Evolutionary conservation across 768 basidiomycete species (phyloP), one percentile per base, ranked within the genome.

Genomic region (Rossbeevera mucosa): DNA sequence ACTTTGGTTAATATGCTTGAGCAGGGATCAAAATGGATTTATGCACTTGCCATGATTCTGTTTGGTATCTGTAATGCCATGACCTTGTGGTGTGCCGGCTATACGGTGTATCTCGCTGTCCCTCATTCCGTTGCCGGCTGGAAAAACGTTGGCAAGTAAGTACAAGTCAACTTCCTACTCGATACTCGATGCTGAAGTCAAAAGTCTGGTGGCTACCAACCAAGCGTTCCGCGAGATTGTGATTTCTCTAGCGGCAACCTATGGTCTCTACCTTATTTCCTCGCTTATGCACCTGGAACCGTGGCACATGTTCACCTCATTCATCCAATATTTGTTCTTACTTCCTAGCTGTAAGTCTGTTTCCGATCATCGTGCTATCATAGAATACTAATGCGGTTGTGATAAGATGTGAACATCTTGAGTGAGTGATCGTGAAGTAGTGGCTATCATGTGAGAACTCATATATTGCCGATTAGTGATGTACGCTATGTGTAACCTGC

Each of bases 301-400:
- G 0, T 95, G 93, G 92, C 94, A 97, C 77, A 88, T 97, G 82
- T 80, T 97, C 71, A 95, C 94, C 12, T 91, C 85, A 51, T 93
- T 94, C 76, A 63, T 83, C 44, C 89, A 94, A 68, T 98, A 95
- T 71, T 79, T 96, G 78, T 89, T 96, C 77, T 79, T 94, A 59
- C 76, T 93, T 33, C 92, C 92, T 50, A 79, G 78, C 56, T 84
- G 81, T 83, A 55, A 71, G 81, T 73, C 20, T 33, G 16, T 40
- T 18, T 48, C 53, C 11, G 5, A 44, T 22, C 14, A 7, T 44
- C 16, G 25, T 30, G 5, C 9, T 6, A 14, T 18, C 31, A 18
- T 16, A 41, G 2, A 24, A 50, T 47, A 50, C 53, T 69, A 36
- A 62, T 41, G 16, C 25, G 3, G 11, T 14, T 18, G 12, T 47